Evolutionary conservation across 75 land plant species (phyloP).

Genomic region (Pinus albicaulis): DNA sequence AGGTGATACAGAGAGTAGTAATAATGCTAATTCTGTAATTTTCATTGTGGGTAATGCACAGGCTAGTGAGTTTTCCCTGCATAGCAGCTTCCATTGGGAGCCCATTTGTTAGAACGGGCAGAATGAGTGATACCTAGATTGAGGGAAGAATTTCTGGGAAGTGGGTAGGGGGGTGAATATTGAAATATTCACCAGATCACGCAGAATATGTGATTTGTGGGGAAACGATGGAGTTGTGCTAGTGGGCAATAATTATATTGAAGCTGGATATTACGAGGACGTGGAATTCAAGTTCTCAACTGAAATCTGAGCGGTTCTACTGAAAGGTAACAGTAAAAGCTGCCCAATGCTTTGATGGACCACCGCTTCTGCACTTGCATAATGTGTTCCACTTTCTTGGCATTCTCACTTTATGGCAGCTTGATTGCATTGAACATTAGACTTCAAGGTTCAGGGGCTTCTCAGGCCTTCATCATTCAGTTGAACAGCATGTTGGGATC

Average conservation of each 20-base stretch:
- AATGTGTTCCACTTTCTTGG: not conserved
- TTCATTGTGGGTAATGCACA: not conserved
- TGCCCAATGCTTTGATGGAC: too few relatives aligned
- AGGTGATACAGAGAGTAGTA: not conserved
- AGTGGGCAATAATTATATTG: not conserved
- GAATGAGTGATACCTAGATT: not conserved
- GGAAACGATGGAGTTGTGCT: not conserved
- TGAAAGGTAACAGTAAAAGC: too few relatives aligned
- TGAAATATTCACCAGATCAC: not conserved
- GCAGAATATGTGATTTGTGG: not conserved
- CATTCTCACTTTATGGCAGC: not conserved
- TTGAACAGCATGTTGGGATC: too few relatives aligned
- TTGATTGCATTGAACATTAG: too few relatives aligned
- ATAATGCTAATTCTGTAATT: not conserved
- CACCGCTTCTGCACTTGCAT: not conserved
- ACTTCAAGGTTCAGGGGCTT: too few relatives aligned
- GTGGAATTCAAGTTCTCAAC: too few relatives aligned
- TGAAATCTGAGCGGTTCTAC: too few relatives aligned
- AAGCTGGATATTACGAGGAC: too few relatives aligned
- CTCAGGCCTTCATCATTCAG: too few relatives aligned
- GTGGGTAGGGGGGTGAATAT: not conserved
- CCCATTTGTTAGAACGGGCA: not conserved
- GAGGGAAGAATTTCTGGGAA: not conserved
- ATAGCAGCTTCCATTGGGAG: not conserved
- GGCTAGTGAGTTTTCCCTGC: not conserved